Percentiles rank a stretch among this genome's conserved stretches.
Evolutionary conservation across 257 asterid genomes (phyloP).

Genomic region (Fraxinus americana): DNA sequence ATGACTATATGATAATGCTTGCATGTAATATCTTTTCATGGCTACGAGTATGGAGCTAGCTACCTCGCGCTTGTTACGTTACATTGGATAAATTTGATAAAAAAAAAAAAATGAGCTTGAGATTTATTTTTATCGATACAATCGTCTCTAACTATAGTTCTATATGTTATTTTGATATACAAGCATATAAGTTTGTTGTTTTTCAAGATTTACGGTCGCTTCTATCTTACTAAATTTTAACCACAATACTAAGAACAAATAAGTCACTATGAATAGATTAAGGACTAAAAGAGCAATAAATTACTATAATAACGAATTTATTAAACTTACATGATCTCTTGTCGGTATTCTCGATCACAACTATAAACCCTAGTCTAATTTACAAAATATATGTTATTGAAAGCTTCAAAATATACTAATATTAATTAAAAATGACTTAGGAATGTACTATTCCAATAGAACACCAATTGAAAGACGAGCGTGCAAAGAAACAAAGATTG

Average conservation of each 20-base stretch:
- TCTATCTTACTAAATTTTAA: no score
- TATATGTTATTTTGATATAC: not conserved
- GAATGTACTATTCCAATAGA: slow-evolving; percentile 4
- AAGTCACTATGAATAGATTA: not conserved
- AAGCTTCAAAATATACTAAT: slow-evolving; percentile 8
- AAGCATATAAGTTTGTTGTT: not conserved
- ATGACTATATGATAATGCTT: not conserved
- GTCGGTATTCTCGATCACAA: slow-evolving; percentile 5
- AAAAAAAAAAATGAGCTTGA: no score
- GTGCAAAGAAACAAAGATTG: slow-evolving; percentile 51
- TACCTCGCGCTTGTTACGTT: not conserved
- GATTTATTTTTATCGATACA: no score
- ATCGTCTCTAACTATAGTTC: no score
- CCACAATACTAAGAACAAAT: no score
- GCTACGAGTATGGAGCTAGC: not conserved
- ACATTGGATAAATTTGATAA: not conserved
- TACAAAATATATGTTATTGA: slow-evolving; percentile 23
- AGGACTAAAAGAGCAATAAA: not conserved
- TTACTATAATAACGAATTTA: not conserved
- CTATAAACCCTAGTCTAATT: slow-evolving; percentile 28
- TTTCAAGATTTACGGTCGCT: no score
- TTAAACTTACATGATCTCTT: not conserved
- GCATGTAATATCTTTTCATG: not conserved
- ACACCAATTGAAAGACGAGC: slow-evolving; percentile 38
- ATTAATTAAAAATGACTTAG: not conserved